Percentiles rank a stretch among this genome's conserved stretches.
phyloP scores from a whole-genome alignment of 257 asterid species.

The Buddleja alternifolia region DNA sequence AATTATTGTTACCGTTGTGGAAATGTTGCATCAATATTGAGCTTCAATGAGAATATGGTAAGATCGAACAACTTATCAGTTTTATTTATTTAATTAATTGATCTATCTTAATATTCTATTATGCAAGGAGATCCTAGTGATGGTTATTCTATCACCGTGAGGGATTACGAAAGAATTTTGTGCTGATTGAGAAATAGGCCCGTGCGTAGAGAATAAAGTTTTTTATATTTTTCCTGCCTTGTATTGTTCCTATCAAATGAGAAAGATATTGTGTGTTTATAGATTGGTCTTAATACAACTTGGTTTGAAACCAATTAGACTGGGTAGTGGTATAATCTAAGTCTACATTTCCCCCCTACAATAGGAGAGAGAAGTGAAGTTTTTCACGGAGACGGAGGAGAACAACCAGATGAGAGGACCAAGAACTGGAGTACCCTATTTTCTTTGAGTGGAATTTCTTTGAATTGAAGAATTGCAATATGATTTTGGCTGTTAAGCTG shows the following conservation, averaged over 20 bases:
- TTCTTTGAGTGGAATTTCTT: conserved; percentile 50
- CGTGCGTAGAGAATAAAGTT: background rate
- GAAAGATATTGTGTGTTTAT: background rate
- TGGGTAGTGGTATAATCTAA: no score
- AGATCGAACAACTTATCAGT: background rate
- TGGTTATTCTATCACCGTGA: background rate
- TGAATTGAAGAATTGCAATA: conserved; percentile 12
- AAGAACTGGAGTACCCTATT: conserved; percentile 97
- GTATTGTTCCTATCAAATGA: background rate
- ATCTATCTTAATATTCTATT: background rate
- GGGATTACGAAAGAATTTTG: background rate
- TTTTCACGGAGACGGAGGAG: conserved; percentile 97
- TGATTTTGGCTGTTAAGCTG: conserved; percentile 22
- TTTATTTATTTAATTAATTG: background rate
- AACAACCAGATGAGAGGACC: conserved; percentile 99
- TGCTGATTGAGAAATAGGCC: background rate
- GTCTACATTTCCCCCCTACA: background rate
- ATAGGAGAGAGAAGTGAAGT: conserved; percentile 97
- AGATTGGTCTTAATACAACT: background rate
- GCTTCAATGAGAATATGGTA: conserved; percentile 99
- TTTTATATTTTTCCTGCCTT: background rate
- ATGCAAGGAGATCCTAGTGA: background rate
- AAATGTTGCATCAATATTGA: conserved; percentile 94
- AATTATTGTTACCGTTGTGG: conserved; percentile 98
- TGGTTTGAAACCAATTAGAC: background rate